Conservation (phyloP, 108 stramenopile species). For the Bacterosira constricta region DNA sequence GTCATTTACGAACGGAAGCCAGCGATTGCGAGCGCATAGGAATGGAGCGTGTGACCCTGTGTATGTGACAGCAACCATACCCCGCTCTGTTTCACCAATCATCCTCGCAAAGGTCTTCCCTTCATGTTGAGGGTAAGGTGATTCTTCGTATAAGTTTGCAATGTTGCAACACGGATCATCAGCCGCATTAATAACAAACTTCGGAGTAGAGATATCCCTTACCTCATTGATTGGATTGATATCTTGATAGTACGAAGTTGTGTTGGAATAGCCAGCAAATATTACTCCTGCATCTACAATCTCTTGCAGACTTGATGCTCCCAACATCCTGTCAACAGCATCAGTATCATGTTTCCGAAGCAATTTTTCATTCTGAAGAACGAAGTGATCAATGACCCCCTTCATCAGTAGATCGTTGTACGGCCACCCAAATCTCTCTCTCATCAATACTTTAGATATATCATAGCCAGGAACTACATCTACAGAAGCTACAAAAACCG, state of each 20-base stretch:
- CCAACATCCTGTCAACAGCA: slow-evolving; percentile 37
- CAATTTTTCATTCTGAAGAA: slow-evolving; percentile 47
- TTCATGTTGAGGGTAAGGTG: slow-evolving; percentile 44
- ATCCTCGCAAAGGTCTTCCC: slow-evolving; percentile 44
- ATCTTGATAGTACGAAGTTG: slow-evolving; percentile 40
- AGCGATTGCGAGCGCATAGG: slow-evolving; percentile 31
- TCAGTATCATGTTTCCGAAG: slow-evolving; percentile 31
- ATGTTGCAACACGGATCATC: slow-evolving; percentile 63
- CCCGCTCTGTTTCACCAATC: slow-evolving; percentile 34
- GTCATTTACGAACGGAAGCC: slow-evolving; percentile 34
- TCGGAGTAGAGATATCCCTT: slow-evolving; percentile 49
- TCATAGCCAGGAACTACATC: slow-evolving; percentile 55
- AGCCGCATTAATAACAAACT: slow-evolving; percentile 49
- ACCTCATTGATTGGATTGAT: slow-evolving; percentile 55
- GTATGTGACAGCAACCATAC: slow-evolving; percentile 49
- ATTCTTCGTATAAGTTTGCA: slow-evolving; percentile 48
- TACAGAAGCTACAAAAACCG: slow-evolving; percentile 46
- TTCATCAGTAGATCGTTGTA: slow-evolving; percentile 51
- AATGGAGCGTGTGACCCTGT: slow-evolving; percentile 61
- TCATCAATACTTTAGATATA: slow-evolving; percentile 35
- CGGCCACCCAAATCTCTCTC: slow-evolving; percentile 51
- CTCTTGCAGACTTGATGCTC: slow-evolving; percentile 44
- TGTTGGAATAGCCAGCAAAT: slow-evolving; percentile 55
- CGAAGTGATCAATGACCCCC: slow-evolving; percentile 52
- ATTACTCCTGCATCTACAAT: slow-evolving; percentile 44